A percentile compares a stretch with the other conserved stretches of the same genome.
Conservation (phyloP, 345 rosid genomes). For the Hibiscus syriacus region DNA sequence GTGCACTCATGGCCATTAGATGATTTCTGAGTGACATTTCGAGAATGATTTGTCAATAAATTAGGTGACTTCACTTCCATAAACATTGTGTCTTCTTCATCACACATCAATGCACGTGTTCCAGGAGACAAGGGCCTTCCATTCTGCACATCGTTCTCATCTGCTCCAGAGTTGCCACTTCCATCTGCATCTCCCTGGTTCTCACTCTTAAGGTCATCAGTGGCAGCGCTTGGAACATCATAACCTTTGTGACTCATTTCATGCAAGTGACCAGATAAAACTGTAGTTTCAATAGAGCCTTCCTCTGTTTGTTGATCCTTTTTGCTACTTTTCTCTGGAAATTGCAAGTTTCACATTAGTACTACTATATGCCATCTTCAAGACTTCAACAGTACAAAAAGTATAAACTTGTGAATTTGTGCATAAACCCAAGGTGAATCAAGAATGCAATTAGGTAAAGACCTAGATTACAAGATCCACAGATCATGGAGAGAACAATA, state of each 20-base stretch:
- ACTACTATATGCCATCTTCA: neutral
- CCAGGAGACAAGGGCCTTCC: neutral
- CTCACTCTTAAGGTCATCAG: constrained; percentile 14
- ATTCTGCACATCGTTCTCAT: neutral
- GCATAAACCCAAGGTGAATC: neutral
- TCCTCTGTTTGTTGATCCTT: constrained; percentile 11
- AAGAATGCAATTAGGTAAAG: neutral
- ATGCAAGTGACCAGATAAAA: constrained; percentile 18
- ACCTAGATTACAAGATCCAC: neutral
- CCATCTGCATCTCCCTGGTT: constrained; percentile 17
- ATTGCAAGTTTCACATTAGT: neutral
- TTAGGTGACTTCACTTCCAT: neutral
- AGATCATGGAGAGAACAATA: neutral
- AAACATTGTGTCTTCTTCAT: constrained; percentile 4
- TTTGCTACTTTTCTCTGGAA: constrained; percentile 22
- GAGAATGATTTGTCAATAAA: neutral
- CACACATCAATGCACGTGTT: constrained; percentile 2
- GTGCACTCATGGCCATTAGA: neutral
- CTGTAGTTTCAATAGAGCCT: constrained; percentile 5
- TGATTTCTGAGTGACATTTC: neutral
- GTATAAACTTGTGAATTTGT: neutral
- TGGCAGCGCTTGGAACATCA: constrained; percentile 20
- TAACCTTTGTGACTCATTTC: constrained; percentile 21
- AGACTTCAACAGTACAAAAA: neutral
- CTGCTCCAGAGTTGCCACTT: constrained; percentile 15